phyloP scores from a whole-genome alignment of 495 filamentous ascomycete species.

The Venustampulla echinocandica region DNA sequence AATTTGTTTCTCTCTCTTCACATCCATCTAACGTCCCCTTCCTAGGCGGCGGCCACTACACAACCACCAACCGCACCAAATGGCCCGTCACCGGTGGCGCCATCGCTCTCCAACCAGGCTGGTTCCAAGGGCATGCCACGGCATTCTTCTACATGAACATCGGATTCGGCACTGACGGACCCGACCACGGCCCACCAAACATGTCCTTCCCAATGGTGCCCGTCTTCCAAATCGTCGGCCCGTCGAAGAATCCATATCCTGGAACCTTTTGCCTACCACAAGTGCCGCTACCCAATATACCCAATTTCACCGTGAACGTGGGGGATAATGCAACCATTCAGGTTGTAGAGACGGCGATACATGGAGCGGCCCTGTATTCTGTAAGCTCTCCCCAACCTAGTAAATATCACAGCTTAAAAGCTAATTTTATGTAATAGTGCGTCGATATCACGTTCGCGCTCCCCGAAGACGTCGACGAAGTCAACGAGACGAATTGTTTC shows the following conservation, averaged over 20 bases:
- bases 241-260: conserved; percentile 69
- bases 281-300: conserved; percentile 74
- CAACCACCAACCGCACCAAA: conserved; percentile 74
- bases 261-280: conserved; percentile 87
- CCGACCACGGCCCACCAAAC: conserved; percentile 59
- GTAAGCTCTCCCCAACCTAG: conserved; percentile 45
- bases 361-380: conserved; percentile 85
- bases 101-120: conserved; percentile 78
- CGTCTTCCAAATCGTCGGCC: conserved; percentile 80
- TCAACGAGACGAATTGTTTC: conserved; percentile 74
- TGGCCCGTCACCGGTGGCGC: conserved; percentile 88
- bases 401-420: background rate
- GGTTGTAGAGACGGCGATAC: conserved; percentile 78
- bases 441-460: conserved; percentile 78
- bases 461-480: conserved; percentile 59
- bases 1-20: background rate
- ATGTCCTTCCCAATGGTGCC: conserved; percentile 79
- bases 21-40: background rate
- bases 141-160: conserved; percentile 93
- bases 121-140: conserved; percentile 84
- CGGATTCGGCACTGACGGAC: conserved; percentile 65
- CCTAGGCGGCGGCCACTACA: conserved; percentile 75
- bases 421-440: conserved; percentile 49
- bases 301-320: conserved; percentile 58
- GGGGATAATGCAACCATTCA: conserved; percentile 95